These are phyloP conservation scores for Magnaporthiopsis incrustans DNA, from an alignment of 2,329 filamentous ascomycete species.

Conservation along the genomic window DNA sequence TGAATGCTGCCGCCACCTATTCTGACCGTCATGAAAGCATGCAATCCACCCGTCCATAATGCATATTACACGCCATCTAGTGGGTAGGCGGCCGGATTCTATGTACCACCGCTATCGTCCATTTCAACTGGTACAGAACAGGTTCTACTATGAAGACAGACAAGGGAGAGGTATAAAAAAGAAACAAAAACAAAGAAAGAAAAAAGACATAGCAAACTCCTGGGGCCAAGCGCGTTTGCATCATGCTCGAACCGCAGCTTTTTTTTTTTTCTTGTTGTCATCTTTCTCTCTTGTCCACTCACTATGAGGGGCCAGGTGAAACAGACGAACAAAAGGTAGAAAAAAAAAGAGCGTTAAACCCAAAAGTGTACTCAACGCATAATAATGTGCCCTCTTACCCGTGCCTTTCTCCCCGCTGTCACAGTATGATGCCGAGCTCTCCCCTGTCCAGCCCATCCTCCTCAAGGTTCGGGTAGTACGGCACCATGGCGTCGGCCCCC, in stretches of 20 bases:
- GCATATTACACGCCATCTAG: neutral
- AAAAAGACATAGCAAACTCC: neutral
- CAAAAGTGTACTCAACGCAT: neutral
- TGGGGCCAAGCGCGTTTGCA: neutral
- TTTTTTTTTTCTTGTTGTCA: too few relatives aligned
- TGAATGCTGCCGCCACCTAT: neutral
- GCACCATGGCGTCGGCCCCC: conserved; percentile 87
- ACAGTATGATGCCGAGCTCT: conserved; percentile 79
- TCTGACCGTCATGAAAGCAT: neutral
- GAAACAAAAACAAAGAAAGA: neutral
- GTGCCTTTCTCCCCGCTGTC: conserved; percentile 18
- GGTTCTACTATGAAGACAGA: neutral
- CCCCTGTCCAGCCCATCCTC: conserved; percentile 72
- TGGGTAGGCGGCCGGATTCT: neutral
- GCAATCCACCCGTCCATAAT: neutral
- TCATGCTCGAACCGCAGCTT: too few relatives aligned
- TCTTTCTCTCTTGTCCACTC: too few relatives aligned
- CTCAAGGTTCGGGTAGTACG: conserved; percentile 84
- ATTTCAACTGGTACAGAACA: neutral
- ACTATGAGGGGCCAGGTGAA: too few relatives aligned
- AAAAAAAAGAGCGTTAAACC: conserved; percentile 1
- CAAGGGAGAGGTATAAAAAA: neutral
- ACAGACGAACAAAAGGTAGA: neutral
- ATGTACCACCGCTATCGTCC: neutral
- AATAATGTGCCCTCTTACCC: neutral